Base-by-base conservation (phyloP, 1,139 yeast species). In the Suhomyces atakaporum region DNA sequence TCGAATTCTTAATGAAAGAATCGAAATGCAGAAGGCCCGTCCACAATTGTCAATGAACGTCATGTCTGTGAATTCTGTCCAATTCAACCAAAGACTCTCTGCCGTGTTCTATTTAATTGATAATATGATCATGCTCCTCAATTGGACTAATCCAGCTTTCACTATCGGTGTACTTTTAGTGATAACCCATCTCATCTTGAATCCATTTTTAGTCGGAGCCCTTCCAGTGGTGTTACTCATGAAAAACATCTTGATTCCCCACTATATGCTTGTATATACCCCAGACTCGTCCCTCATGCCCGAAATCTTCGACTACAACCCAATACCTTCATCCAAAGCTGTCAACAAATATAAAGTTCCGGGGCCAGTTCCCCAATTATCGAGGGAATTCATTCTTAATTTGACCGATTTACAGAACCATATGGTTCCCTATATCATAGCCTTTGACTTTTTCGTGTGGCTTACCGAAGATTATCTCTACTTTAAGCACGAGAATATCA, bases 381-480 rank as follows among this genome's bases (percentile, higher is more conserved):
- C 92, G 13, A 72, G 86, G 36, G 96, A 88, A 55, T 88, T 87
- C 54, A 62, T 83, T 18, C 59, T 88, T 43, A 88, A 88, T 56
- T 66, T 86, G 49, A 86, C 95, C 1, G 96, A 88, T 61, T 68
- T 88, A 38, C 96, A 88, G 53, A 88, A 88, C 56, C 83, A 81
- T 49, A 83, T 85, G 88, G 58, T 81, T n/a, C 56, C 81, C 12
- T 86, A 81, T 52, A 79, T 84, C 8, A 58, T 64, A n/a, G 61
- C 69, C 0, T 87, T 81, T 69, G 94, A 88, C 58, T 66, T 69
- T 23, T 40, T 77, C 5, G 63, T 71, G 16, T 62, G 70, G 54
- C 42, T 76, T 33, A 66, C 85, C 18, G 61, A 66, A 18, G 79
- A 77, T 43, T 79, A 81, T 54, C 77, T 85, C 1, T 83, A 75